These are phyloP conservation scores for Erodium chrysanthum DNA, from an alignment of 441 rosid species.

Conservation along the genomic window DNA sequence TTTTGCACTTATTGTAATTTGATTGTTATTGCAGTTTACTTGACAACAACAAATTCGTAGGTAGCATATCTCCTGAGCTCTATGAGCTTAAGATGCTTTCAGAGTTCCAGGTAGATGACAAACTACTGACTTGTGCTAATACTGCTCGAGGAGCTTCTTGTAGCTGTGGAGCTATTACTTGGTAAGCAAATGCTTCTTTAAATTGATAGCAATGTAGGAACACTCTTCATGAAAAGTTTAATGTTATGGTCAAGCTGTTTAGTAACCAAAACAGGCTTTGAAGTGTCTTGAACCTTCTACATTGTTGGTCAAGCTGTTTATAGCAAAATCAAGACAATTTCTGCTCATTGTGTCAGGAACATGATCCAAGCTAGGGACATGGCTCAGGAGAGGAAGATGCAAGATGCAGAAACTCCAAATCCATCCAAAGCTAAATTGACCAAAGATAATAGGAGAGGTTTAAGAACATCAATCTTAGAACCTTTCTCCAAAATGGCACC, in stretches of 20 bases:
- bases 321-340: conserved; percentile 8
- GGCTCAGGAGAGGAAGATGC: conserved; percentile 33
- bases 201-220: not conserved
- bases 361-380: conserved; percentile 16
- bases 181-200: conserved; percentile 22
- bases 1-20: conserved; percentile 12
- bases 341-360: conserved; percentile 25
- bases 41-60: conserved; percentile 44
- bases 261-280: not conserved
- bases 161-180: conserved; percentile 14
- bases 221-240: not conserved
- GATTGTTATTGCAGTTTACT: conserved; percentile 33
- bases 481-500: conserved; percentile 17
- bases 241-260: not conserved
- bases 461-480: not conserved
- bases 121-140: too few relatives aligned
- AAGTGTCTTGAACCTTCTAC: not conserved
- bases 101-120: conserved; percentile 33
- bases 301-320: not conserved
- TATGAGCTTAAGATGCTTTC: conserved; percentile 33
- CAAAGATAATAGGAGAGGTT: too few relatives aligned
- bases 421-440: conserved; percentile 2
- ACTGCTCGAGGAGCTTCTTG: conserved; percentile 19
- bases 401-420: conserved; percentile 17
- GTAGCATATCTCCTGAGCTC: conserved; percentile 30